These are phyloP conservation scores for Pythium phragmiticola DNA, from an alignment of 352 stramenopile genomes.

Conservation along the genomic window DNA sequence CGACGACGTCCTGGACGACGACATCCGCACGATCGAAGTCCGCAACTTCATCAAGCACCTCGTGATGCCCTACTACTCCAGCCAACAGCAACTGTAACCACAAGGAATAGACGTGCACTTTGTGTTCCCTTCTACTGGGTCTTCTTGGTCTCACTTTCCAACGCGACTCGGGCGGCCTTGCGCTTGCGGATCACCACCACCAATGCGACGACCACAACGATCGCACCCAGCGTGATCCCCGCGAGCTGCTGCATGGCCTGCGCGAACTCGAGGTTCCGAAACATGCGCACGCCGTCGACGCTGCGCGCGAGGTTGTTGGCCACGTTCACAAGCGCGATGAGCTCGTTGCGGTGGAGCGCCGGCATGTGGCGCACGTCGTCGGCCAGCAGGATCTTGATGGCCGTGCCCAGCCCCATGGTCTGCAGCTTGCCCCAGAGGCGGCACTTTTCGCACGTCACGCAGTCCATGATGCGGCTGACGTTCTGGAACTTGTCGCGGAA, in stretches of 20 bases:
- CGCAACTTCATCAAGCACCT: conserved; percentile 75
- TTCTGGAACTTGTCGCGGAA: conserved; percentile 96
- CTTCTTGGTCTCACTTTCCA: conserved; percentile 32
- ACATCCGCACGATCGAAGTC: conserved; percentile 62
- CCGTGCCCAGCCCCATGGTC: conserved; percentile 95
- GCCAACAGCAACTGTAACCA: conserved; percentile 12
- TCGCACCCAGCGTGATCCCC: conserved; percentile 41
- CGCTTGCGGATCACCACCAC: conserved; percentile 50
- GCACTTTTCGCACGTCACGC: conserved; percentile 98
- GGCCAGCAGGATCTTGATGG: conserved; percentile 96
- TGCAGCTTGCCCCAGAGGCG: conserved; percentile 98
- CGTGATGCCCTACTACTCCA: conserved; percentile 54
- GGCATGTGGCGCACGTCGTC: conserved; percentile 78
- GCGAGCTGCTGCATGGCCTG: conserved; percentile 60
- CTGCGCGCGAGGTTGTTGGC: conserved; percentile 82
- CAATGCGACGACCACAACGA: conserved; percentile 44
- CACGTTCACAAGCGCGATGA: conserved; percentile 98
- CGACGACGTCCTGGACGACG: conserved; percentile 64
- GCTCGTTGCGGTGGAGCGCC: conserved; percentile 93
- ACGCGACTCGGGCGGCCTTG: conserved; percentile 22
- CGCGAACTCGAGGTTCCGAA: conserved; percentile 74
- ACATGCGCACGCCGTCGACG: conserved; percentile 77
- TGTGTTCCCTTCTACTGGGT: conserved; percentile 13
- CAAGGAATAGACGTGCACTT: not conserved
- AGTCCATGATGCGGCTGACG: conserved; percentile 98